A percentile compares a stretch with the other conserved stretches of the same genome.
Conservation (phyloP, 257 asterid genomes). For the Ehretia macrophylla region DNA sequence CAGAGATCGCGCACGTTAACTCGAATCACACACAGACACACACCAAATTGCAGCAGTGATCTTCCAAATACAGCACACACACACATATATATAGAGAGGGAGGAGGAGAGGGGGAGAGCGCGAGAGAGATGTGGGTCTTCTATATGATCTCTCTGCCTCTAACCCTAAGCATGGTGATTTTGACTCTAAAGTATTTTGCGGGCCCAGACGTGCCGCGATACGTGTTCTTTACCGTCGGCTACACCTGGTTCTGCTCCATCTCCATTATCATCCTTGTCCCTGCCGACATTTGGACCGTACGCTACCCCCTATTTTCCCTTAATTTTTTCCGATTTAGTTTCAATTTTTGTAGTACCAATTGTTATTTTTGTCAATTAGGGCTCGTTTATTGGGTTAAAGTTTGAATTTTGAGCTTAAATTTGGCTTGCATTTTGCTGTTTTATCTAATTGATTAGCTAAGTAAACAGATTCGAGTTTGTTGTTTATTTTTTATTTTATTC, state of each 20-base stretch:
- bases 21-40: too few relatives aligned
- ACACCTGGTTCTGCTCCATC: conserved; percentile 98
- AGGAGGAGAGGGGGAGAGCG: neutral
- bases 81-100: too few relatives aligned
- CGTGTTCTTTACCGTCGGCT: conserved; percentile 87
- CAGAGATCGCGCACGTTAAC: too few relatives aligned
- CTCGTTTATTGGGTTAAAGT: conserved; percentile 1
- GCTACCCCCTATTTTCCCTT: neutral
- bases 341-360: neutral
- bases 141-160: conserved; percentile 95
- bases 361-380: conserved; percentile 1
- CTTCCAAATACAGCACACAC: too few relatives aligned
- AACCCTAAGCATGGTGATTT: conserved; percentile 83
- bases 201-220: conserved; percentile 95
- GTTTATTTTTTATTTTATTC: too few relatives aligned
- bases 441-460: neutral
- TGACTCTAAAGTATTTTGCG: conserved; percentile 80
- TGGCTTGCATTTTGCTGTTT: neutral
- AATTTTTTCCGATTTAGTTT: too few relatives aligned
- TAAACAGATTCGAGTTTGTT: too few relatives aligned
- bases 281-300: conserved; percentile 98
- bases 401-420: neutral
- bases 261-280: conserved; percentile 97
- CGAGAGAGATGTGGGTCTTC: conserved; percentile 79
- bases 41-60: too few relatives aligned